Base-by-base conservation (phyloP, 1,284 basidiomycete species). In the Agaricales sp. region DNA sequence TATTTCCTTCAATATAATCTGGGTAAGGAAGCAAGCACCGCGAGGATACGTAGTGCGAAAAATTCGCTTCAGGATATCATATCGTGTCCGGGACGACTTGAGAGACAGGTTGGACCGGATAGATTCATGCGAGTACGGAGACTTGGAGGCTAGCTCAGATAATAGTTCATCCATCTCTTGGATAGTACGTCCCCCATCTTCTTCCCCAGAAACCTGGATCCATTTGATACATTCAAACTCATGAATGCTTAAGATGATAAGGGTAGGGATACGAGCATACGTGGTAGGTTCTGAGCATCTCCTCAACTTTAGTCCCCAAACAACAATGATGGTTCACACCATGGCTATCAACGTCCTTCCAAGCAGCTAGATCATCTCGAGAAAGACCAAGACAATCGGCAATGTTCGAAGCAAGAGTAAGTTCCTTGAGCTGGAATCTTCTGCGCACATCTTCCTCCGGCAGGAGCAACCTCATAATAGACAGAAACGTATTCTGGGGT, bases 1-100 rank as follows among this genome's bases (percentile, higher is more conserved):
- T 0, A 94, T 66, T 60, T 93, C 91, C 53, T 85, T 86, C 20
- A 94, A 72, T 50, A 95, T 86, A 51, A 94, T 82, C 59, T 94
- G 89, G 0, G 82, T 81, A 46, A 92, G 67, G 49, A 83, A 75
- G 0, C 77, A 69, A 0, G 82, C 73, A 39, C 87, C 82, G 3
- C 63, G 62, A 0, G 87, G 77, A 0, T 77, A 68, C 2, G 89
- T 62, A 2, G 63, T 60, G 16, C 68, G 64, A 54, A 77, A 87
- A 2, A 89, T 67, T 14, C 67, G 60, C 14, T 65, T 63, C 2
- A 88, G 64, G 47, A 87, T 75, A 0, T 59, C 58, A 18, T 62
- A 59, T 22, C 68, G 66, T 2, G 57, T 51, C 58, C 71, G 52
- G 51, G 61, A 52, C 45, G 48, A 38, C 51, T 48, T 23, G 51